Evolutionary conservation across 208 protist species (phyloP), one percentile per base, ranked within the genome.

Genomic region (Acanthamoeba culbertsoni): DNA sequence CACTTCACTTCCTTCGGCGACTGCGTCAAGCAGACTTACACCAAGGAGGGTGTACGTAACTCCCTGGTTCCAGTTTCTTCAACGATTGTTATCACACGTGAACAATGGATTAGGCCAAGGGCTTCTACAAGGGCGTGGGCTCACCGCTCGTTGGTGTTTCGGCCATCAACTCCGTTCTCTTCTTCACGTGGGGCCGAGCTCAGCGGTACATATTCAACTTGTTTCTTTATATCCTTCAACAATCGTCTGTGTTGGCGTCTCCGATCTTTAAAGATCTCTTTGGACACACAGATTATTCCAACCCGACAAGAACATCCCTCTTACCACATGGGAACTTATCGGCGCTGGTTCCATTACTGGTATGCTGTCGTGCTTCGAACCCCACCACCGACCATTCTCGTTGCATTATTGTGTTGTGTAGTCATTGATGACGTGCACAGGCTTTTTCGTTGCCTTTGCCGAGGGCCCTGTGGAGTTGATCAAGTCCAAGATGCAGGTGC

Each of bases 61-160:
- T n/a, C n/a, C n/a, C n/a, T n/a, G n/a, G n/a, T n/a, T n/a, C n/a
- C n/a, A n/a, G 16, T 63, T 12, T 65, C 46, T 71, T 90, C 71
- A 16, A 23, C 53, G 16, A 62, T 31, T 62, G 1, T 45, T 62
- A 16, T 62, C 57, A 20, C n/a, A 3, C 18, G 16, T 62, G 5
- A 18, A 4, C 18, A 40, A 14, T 18, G 14, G 16, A 43, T 43
- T 33, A 90, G 82, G 43, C 68, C 42, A 62, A 77, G 46, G 71
- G 71, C 0, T 55, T 93, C 59, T 93, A 89, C 31, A 91, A 96
- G 62, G 94, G 94, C 43, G 94, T 96, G 45, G 77, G 84, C 23
- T 93, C 95, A 10, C 95, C 95, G 28, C 89, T 96, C 7, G 79
- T 93, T 1, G 95, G 95, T 73, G 95, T 96, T 2, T 94, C 95